These are phyloP conservation scores for Rhynchosporium graminicola DNA, from an alignment of 2,329 filamentous ascomycete genomes.

Conservation along the genomic window DNA sequence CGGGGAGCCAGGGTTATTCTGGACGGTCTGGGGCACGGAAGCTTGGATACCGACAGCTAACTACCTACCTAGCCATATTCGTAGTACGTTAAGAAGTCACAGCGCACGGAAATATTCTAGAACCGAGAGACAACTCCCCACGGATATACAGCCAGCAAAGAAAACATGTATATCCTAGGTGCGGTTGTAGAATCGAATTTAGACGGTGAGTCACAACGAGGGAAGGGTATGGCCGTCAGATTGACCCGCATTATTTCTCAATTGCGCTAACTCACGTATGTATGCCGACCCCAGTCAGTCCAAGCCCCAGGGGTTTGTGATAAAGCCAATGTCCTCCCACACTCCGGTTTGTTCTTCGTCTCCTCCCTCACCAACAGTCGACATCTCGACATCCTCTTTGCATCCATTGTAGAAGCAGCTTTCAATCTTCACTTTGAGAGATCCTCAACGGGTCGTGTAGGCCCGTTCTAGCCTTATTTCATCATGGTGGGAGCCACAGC, in stretches of 20 bases:
- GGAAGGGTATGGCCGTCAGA: neutral
- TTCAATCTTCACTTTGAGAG: neutral
- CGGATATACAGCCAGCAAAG: neutral
- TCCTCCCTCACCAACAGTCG: neutral
- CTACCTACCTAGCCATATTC: too few species aligned
- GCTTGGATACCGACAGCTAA: neutral
- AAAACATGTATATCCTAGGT: neutral
- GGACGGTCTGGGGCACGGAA: neutral
- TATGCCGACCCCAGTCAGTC: neutral
- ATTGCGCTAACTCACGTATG: neutral
- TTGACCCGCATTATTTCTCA: neutral
- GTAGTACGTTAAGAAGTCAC: neutral
- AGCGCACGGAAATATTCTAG: neutral
- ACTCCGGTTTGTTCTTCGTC: neutral
- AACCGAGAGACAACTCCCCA: neutral
- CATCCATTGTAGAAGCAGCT: conserved; percentile 12
- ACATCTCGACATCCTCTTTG: conserved; percentile 14
- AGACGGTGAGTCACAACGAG: neutral
- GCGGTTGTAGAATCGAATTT: too few species aligned
- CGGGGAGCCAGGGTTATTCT: neutral
- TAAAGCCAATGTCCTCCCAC: conserved; percentile 7
- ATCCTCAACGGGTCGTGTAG: conserved; percentile 17
- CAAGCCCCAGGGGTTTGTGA: neutral
- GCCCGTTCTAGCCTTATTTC: conserved; percentile 19
- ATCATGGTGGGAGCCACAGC: conserved; percentile 15